phyloP scores from a whole-genome alignment of 345 rosid species.

The Cardamine resedifolia region DNA sequence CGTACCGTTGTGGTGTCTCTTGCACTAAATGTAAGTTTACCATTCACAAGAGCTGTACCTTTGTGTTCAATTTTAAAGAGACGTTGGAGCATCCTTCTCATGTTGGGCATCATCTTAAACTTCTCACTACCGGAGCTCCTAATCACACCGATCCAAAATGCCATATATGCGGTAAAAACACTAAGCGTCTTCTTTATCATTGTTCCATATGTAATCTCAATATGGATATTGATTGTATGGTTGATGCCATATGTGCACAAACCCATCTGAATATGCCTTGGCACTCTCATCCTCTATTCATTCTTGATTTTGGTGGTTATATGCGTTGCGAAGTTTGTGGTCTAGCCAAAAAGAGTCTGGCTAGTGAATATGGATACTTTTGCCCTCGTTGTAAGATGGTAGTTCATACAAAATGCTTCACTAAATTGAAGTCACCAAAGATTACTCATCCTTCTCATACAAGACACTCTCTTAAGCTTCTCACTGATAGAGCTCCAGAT shows the following conservation, averaged over 20 bases:
- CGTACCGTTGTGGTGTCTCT: background rate
- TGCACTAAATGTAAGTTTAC: background rate
- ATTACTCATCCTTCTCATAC: background rate
- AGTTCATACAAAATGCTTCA: background rate
- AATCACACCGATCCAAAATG: background rate
- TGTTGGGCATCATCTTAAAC: background rate
- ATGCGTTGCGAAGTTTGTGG: background rate
- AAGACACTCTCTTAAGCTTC: background rate
- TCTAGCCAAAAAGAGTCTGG: too few relatives aligned
- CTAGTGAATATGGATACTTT: background rate
- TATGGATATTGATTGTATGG: background rate
- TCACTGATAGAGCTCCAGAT: background rate
- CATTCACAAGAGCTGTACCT: background rate
- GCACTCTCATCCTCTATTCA: background rate
- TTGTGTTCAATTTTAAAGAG: background rate
- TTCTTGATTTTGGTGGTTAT: accelerated
- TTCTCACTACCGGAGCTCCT: slow-evolving; percentile 20
- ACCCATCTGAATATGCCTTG: background rate
- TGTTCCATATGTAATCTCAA: background rate
- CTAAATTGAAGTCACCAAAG: background rate
- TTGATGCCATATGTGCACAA: background rate
- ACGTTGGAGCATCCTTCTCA: too few relatives aligned
- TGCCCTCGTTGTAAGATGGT: background rate
- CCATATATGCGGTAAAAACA: background rate
- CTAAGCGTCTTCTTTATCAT: background rate